Evolutionary conservation across 345 rosid species (phyloP), one percentile per base, ranked within the genome.

Genomic region (Syzygium grande): DNA sequence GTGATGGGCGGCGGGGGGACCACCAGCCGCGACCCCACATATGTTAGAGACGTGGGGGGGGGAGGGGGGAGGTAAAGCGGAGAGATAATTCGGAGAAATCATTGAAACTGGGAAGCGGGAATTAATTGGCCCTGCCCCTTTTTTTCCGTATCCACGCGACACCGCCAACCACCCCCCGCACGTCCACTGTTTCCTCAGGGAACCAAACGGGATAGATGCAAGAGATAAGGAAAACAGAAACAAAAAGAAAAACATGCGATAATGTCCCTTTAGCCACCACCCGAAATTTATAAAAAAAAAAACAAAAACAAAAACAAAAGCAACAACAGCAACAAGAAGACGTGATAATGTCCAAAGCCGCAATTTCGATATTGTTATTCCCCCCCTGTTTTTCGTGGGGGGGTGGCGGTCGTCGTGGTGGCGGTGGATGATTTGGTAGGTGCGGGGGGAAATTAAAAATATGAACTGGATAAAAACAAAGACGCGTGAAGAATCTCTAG

Each of bases 61-160:
- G 10, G 2, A 2, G 9, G 2, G 10, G 0, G 2, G 51, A 2
- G 10, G 10, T 1, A 11, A 11, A 13, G 52, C 11, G 65, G 30
- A n/a, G 29, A 25, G 2, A 2, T 55, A 55, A 8, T 55, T 22
- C n/a, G 61, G 61, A 56, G 61, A 56, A 56, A 22, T 22, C n/a
- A 56, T 56, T 56, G 23, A 55, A 55, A 25, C 25, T 4, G 11
- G 65, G 6, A 25, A 2, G 65, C 38, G 14, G 30, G 5, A 52
- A 6, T 58, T 6, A 2, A 59, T 25, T 23, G 53, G 53, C 54
- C 5, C 29, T 2, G 6, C 7, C 63, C n/a, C 25, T 58, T 56
- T 58, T 56, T 58, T 59, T 59, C 65, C 65, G 65, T 59, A 59
- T 59, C 65, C 65, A 5, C 29, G 30, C 65, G 65, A 59, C 65